Evolutionary conservation across 2,329 filamentous ascomycete species (phyloP).

Genomic region (Cytospora chrysosperma): DNA sequence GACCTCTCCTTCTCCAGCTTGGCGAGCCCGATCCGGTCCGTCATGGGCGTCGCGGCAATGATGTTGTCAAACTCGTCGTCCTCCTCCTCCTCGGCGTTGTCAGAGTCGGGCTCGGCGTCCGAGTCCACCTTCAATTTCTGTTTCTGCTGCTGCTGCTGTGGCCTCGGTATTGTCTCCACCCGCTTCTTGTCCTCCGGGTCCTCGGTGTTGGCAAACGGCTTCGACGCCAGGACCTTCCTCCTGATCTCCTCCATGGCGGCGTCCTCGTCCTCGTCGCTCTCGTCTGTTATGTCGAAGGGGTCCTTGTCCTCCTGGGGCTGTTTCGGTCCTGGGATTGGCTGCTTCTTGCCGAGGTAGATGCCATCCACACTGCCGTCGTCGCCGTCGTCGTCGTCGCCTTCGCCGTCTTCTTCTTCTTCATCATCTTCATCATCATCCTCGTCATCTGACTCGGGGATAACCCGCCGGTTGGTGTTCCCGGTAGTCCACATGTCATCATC

Average conservation of each 20-base stretch:
- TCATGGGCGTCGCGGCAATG: constrained; percentile 86
- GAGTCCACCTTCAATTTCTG: constrained; percentile 68
- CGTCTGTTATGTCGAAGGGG: constrained; percentile 74
- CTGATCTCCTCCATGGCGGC: constrained; percentile 89
- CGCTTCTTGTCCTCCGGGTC: constrained; percentile 49
- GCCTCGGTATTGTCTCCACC: constrained; percentile 62
- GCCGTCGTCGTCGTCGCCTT: constrained; percentile 41
- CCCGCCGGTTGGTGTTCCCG: constrained; percentile 78
- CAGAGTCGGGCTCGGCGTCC: constrained; percentile 54
- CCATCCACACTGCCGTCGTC: constrained; percentile 51
- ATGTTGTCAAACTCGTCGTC: constrained; percentile 90
- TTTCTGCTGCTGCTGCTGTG: constrained; percentile 49
- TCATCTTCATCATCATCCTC: constrained; percentile 50
- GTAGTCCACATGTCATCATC: constrained; percentile 83
- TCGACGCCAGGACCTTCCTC: constrained; percentile 85
- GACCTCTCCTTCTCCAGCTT: constrained; percentile 57
- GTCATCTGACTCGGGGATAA: constrained; percentile 41
- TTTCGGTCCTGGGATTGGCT: constrained; percentile 35
- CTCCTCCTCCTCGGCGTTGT: constrained; percentile 47
- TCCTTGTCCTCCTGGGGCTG: constrained; percentile 51
- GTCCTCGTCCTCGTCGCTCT: constrained; percentile 78
- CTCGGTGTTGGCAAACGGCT: constrained; percentile 71
- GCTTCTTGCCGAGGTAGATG: constrained; percentile 60
- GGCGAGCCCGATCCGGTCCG: constrained; percentile 72
- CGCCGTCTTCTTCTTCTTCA: constrained; percentile 46